Evolutionary conservation across 768 basidiomycete species (phyloP).

Genomic region (Termitomyces sp.): DNA sequence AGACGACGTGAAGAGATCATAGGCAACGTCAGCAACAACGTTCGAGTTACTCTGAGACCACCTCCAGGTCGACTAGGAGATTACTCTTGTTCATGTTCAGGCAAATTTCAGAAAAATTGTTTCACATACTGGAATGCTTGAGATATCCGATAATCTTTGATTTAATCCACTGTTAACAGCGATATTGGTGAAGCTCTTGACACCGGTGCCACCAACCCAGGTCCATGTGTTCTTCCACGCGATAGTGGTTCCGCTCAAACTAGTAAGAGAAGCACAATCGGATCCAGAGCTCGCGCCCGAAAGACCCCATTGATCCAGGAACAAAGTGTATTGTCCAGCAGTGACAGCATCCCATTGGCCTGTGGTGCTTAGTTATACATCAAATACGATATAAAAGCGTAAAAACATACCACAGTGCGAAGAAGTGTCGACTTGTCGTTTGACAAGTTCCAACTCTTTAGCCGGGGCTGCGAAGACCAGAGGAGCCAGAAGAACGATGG

Average conservation of each 20-base stretch:
- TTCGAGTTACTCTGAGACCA: conserved; percentile 46
- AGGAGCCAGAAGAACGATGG: conserved; percentile 24
- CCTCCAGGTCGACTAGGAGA: conserved; percentile 42
- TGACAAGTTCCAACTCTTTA: conserved; percentile 16
- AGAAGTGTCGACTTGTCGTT: conserved; percentile 30
- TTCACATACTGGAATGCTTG: conserved; percentile 45
- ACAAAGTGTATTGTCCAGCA: conserved; percentile 42
- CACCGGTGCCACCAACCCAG: conserved; percentile 45
- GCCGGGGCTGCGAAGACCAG: conserved; percentile 26
- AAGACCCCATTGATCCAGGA: conserved; percentile 44
- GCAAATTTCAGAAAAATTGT: neutral
- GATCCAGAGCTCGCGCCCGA: conserved; percentile 39
- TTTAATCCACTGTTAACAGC: conserved; percentile 46
- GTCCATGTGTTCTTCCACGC: conserved; percentile 50
- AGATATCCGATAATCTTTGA: conserved; percentile 48
- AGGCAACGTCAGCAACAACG: conserved; percentile 53
- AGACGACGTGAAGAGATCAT: conserved; percentile 58
- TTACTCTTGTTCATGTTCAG: neutral
- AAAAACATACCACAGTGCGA: conserved; percentile 29
- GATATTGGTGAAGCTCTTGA: conserved; percentile 63
- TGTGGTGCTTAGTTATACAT: conserved; percentile 7
- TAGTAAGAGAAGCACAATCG: conserved; percentile 44
- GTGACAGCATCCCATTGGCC: conserved; percentile 50
- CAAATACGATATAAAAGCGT: neutral
- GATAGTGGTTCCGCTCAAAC: conserved; percentile 34